Evolutionary conservation across 2,329 filamentous ascomycete genomes (phyloP).

Genomic region (Arthroderma sp.): DNA sequence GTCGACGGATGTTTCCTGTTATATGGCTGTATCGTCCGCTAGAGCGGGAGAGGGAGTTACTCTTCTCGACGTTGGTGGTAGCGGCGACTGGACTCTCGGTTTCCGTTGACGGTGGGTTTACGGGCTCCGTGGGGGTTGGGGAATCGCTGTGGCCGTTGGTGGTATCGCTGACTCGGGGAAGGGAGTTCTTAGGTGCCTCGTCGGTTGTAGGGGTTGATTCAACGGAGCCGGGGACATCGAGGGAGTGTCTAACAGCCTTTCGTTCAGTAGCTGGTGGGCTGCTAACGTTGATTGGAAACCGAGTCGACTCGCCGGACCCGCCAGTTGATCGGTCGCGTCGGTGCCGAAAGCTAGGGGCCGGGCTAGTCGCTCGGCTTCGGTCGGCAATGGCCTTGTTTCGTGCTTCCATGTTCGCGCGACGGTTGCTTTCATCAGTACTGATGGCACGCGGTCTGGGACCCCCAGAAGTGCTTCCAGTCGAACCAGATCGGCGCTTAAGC

Average conservation of each 20-base stretch:
- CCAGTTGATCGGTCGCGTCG: constrained; percentile 66
- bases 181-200: constrained; percentile 1
- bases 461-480: constrained; percentile 10
- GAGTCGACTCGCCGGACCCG: constrained; percentile 47
- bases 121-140: constrained; percentile 13
- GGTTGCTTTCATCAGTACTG: constrained; percentile 90
- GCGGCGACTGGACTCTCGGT: constrained; percentile 17
- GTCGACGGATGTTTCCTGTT: constrained; percentile 38
- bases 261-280: constrained; percentile 42
- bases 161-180: constrained; percentile 28
- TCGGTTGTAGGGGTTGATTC: constrained; percentile 26
- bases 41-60: constrained; percentile 49
- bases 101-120: constrained; percentile 18
- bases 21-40: constrained; percentile 37
- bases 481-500: constrained; percentile 58
- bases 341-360: constrained; percentile 43
- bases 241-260: constrained; percentile 47
- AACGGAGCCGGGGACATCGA: constrained; percentile 63
- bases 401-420: constrained; percentile 87
- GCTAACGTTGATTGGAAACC: constrained; percentile 69
- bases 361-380: constrained; percentile 62
- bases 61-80: constrained; percentile 41
- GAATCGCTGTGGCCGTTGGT: constrained; percentile 14
- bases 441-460: constrained; percentile 64
- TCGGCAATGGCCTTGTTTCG: constrained; percentile 64